phyloP scores from a whole-genome alignment of 2,329 filamentous ascomycete species.

The Aspergillus eucalypticola region DNA sequence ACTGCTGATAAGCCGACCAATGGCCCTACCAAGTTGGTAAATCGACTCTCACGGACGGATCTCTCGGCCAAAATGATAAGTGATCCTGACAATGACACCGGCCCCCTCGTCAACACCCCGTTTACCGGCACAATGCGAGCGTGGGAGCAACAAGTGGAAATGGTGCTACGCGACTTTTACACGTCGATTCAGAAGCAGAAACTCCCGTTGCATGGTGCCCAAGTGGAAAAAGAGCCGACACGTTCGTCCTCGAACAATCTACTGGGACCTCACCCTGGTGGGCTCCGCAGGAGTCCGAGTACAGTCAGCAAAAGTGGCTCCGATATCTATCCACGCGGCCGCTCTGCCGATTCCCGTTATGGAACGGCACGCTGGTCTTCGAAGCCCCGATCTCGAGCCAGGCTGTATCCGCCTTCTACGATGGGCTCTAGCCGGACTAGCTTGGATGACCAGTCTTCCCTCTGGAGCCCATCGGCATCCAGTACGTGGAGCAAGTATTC shows the following conservation, averaged over 20 bases:
- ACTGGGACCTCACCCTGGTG: slow-evolving; percentile 65
- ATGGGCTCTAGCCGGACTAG: slow-evolving; percentile 91
- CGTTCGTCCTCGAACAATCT: slow-evolving; percentile 58
- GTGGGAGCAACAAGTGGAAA: slow-evolving; percentile 88
- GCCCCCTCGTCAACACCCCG: slow-evolving; percentile 73
- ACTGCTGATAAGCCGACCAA: slow-evolving; percentile 22
- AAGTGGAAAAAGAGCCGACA: slow-evolving; percentile 45
- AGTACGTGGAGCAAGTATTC: slow-evolving; percentile 96
- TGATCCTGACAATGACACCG: slow-evolving; percentile 42
- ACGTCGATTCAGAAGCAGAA: slow-evolving; percentile 81
- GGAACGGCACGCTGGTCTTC: slow-evolving; percentile 74
- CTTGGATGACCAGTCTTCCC: slow-evolving; percentile 82
- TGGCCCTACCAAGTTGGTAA: slow-evolving; percentile 25
- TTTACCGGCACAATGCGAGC: slow-evolving; percentile 73
- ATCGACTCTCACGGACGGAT: slow-evolving; percentile 29
- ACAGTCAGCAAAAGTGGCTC: slow-evolving; percentile 92
- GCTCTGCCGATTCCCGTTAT: slow-evolving; percentile 64
- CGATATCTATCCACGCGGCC: slow-evolving; percentile 70
- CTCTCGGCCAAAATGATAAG: slow-evolving; percentile 31
- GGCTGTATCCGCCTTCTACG: slow-evolving; percentile 73
- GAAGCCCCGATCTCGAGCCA: slow-evolving; percentile 80
- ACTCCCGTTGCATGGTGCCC: slow-evolving; percentile 80
- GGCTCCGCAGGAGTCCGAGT: slow-evolving; percentile 83
- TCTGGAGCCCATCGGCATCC: slow-evolving; percentile 90
- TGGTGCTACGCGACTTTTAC: slow-evolving; percentile 90